Base-by-base conservation (phyloP, 768 basidiomycete species). In the Tylopilus intermedius region DNA sequence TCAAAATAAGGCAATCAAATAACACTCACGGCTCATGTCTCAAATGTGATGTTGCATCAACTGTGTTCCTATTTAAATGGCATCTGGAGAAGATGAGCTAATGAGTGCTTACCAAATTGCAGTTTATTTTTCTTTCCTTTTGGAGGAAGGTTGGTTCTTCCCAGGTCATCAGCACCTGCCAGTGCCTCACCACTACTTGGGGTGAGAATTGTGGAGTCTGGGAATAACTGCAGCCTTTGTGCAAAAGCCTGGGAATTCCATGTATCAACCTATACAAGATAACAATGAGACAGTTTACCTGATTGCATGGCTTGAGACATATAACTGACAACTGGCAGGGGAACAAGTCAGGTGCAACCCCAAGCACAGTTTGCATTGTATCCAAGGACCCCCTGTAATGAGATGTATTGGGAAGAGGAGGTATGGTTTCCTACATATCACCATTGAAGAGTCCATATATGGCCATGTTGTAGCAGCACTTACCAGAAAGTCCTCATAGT, bases 281-380 rank as follows among this genome's bases (percentile, higher is more conserved):
- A 30, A 30, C 30, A 30, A 22, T 11, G 24, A 0, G 15, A 26
- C 2, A 9, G 14, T 6, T 33, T 55, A 77, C 81, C 66, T 82
- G 72, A 27, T 66, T 63, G 51, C 82, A 84, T 9, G 73, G 70
- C 53, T 72, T 77, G 10, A 74, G 69, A 44, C 76, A 77, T 29
- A 82, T 71, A 1, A 67, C 55, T 18, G 80, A 75, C 26, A 83
- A 55, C 55, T 79, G 70, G 54, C 82, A 84, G 0, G 81, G 80
- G 15, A 62, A 56, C 21, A 73, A 53, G 50, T 82, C 75, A 8
- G 81, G 79, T 10, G 70, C 62, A 27, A 79, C 58, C 13, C 68
- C 70, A 9, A 83, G 61, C 0, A 79, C 52, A 32, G 71, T 71
- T 13, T 59, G 44, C 1, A 80, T 62, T 2, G 62, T 55, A 3